A percentile compares a stretch with the other conserved stretches of the same genome.
phyloP scores from a whole-genome alignment of 2,329 filamentous ascomycete species.

The Fusarium sp. region DNA sequence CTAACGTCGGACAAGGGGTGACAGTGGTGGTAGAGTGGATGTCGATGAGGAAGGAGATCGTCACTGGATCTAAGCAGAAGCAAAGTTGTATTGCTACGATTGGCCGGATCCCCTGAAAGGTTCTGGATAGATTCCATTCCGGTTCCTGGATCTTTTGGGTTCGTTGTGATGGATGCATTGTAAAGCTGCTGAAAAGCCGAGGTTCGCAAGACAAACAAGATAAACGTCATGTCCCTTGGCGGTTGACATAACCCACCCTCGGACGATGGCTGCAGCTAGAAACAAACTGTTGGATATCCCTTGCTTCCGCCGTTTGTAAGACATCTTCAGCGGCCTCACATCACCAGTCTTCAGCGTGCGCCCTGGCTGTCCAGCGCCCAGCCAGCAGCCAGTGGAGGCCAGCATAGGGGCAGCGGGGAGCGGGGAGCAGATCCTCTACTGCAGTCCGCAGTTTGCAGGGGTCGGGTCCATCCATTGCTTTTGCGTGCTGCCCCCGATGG shows the following conservation, averaged over 20 bases:
- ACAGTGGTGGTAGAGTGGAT: not conserved
- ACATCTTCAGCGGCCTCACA: constrained; percentile 40
- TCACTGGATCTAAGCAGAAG: constrained; percentile 37
- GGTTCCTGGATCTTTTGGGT: constrained; percentile 16
- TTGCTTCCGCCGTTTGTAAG: constrained; percentile 8
- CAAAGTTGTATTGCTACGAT: constrained; percentile 12
- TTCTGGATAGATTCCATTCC: constrained; percentile 7
- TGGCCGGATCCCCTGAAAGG: constrained; percentile 25
- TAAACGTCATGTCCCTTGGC: constrained; percentile 6
- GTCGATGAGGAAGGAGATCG: constrained; percentile 30
- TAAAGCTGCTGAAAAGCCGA: constrained; percentile 13
- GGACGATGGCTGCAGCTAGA: constrained; percentile 20
- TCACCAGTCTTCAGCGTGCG: constrained; percentile 25
- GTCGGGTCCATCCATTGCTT: constrained; percentile 19
- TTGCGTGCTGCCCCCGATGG: constrained; percentile 15
- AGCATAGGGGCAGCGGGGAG: constrained; percentile 3
- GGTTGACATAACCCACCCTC: constrained; percentile 18
- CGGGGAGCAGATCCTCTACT: constrained; percentile 40
- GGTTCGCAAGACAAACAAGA: not conserved
- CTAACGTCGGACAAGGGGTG: constrained; percentile 18
- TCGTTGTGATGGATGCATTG: not conserved
- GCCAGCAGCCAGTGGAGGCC: not conserved
- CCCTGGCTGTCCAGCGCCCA: no score
- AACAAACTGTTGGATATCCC: not conserved
- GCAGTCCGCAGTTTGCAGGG: constrained; percentile 21